These are phyloP conservation scores for Helicosporidium sp. DNA, from an alignment of 139 green algal species.

Conservation along the genomic window DNA sequence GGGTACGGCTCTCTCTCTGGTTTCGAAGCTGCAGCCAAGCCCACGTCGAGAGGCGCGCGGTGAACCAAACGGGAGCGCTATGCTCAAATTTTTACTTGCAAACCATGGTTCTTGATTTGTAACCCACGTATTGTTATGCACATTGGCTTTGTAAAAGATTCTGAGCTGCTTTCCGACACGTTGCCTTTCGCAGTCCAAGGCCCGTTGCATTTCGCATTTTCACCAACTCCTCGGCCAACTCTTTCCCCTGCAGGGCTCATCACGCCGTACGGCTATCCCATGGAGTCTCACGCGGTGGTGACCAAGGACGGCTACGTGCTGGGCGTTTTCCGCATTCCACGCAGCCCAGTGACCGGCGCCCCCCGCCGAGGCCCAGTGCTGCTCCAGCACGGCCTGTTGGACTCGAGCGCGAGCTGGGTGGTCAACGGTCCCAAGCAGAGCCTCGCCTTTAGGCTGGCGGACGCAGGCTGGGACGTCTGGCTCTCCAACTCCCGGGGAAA, in stretches of 20 bases:
- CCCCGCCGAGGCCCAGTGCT: slow-evolving; percentile 34
- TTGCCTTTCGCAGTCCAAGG: too few species aligned
- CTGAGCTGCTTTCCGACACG: too few species aligned
- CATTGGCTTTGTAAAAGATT: too few species aligned
- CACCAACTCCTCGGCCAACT: too few species aligned
- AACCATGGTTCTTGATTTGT: too few species aligned
- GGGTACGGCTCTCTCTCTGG: too few species aligned
- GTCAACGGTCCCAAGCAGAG: slow-evolving; percentile 36
- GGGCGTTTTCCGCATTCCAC: slow-evolving; percentile 58
- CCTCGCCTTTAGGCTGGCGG: slow-evolving; percentile 61
- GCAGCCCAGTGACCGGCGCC: background rate
- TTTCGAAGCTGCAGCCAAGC: too few species aligned
- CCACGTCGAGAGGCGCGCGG: too few species aligned
- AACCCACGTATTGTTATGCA: too few species aligned
- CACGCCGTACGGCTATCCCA: slow-evolving; percentile 20
- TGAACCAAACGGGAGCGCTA: too few species aligned
- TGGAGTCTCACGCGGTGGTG: slow-evolving; percentile 44
- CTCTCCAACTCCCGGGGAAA: slow-evolving; percentile 33
- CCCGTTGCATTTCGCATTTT: too few species aligned
- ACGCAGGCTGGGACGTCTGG: slow-evolving; percentile 30
- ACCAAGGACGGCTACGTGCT: slow-evolving; percentile 73
- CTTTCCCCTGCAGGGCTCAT: slow-evolving; percentile 16
- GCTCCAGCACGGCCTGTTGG: slow-evolving; percentile 59
- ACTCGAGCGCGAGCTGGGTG: slow-evolving; percentile 43
- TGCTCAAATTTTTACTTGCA: too few species aligned